phyloP scores from a whole-genome alignment of 2,329 filamentous ascomycete species.

The Venturiaceae sp. region DNA sequence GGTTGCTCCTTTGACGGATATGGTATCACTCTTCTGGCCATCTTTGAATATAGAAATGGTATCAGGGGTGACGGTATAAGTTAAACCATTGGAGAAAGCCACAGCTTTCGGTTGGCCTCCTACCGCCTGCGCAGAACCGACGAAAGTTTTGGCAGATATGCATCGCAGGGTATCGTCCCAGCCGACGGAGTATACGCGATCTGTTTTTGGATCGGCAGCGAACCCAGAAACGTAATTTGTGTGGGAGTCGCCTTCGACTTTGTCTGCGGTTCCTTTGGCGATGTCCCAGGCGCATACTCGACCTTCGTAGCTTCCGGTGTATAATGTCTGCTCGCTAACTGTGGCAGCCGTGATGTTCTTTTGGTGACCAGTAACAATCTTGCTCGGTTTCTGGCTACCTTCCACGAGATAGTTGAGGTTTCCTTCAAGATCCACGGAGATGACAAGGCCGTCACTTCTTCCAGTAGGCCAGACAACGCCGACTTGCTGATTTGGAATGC shows the following conservation, averaged over 20 bases:
- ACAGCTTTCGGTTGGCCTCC: conserved; percentile 74
- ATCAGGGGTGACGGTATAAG: conserved; percentile 42
- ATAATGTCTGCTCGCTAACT: conserved; percentile 54
- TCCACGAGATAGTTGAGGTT: conserved; percentile 82
- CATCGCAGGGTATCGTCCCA: conserved; percentile 90
- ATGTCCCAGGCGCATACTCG: conserved; percentile 79
- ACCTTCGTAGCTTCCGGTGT: conserved; percentile 89
- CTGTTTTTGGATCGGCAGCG: conserved; percentile 34
- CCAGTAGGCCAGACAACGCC: conserved; percentile 84
- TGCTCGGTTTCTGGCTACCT: conserved; percentile 58
- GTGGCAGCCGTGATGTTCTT: conserved; percentile 78
- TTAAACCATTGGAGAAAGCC: conserved; percentile 38
- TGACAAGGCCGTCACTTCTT: conserved; percentile 74
- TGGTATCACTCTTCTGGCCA: conserved; percentile 44
- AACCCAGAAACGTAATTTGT: conserved; percentile 80
- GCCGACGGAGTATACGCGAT: conserved; percentile 68
- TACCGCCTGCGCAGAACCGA: conserved; percentile 57
- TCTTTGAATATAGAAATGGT: conserved; percentile 51
- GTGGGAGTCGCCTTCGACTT: conserved; percentile 71
- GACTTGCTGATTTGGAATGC: conserved; percentile 78
- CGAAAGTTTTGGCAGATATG: conserved; percentile 69
- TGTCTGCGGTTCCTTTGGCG: conserved; percentile 54
- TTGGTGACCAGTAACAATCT: conserved; percentile 76
- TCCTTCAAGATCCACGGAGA: conserved; percentile 80
- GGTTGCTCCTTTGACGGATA: conserved; percentile 53